phyloP scores from a whole-genome alignment of 1,284 basidiomycete species.

The Cryptococcus deneoformans region DNA sequence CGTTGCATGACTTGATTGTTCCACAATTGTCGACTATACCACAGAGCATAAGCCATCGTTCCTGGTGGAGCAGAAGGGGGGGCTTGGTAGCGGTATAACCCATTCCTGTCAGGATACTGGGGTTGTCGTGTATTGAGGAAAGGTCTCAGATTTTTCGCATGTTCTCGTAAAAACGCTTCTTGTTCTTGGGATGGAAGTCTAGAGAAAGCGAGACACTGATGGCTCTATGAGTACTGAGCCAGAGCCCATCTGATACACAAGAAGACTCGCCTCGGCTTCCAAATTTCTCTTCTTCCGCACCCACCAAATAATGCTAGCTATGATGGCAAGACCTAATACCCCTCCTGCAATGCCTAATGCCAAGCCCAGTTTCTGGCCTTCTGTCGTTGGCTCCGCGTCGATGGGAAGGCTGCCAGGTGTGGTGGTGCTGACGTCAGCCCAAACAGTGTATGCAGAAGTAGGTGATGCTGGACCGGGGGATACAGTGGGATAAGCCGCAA shows the following conservation, averaged over 20 bases:
- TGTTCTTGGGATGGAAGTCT: constrained; percentile 35
- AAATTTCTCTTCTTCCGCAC: constrained; percentile 25
- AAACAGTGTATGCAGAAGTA: constrained; percentile 32
- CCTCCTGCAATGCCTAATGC: constrained; percentile 33
- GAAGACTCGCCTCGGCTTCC: constrained; percentile 31
- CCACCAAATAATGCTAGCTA: constrained; percentile 26
- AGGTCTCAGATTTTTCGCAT: constrained; percentile 26
- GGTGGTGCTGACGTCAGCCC: constrained; percentile 24
- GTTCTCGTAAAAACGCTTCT: constrained; percentile 32
- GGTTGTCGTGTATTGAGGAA: constrained; percentile 30
- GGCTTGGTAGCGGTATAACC: constrained; percentile 1
- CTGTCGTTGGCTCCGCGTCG: constrained; percentile 16
- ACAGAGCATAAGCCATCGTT: constrained; percentile 21
- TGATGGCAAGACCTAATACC: constrained; percentile 24
- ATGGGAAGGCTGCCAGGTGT: constrained; percentile 28
- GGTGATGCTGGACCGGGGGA: constrained; percentile 17
- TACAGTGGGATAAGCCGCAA: constrained; percentile 29
- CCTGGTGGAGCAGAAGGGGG: constrained; percentile 22
- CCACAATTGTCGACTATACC: constrained; percentile 25
- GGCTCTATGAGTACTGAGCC: background rate
- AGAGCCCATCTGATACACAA: background rate
- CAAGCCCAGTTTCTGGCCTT: constrained; percentile 24
- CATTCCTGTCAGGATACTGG: constrained; percentile 1
- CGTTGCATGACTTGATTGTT: constrained; percentile 10
- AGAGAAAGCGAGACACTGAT: constrained; percentile 37